Conservation (phyloP, 163 green algal genomes). For the Prototheca stagnorum region DNA sequence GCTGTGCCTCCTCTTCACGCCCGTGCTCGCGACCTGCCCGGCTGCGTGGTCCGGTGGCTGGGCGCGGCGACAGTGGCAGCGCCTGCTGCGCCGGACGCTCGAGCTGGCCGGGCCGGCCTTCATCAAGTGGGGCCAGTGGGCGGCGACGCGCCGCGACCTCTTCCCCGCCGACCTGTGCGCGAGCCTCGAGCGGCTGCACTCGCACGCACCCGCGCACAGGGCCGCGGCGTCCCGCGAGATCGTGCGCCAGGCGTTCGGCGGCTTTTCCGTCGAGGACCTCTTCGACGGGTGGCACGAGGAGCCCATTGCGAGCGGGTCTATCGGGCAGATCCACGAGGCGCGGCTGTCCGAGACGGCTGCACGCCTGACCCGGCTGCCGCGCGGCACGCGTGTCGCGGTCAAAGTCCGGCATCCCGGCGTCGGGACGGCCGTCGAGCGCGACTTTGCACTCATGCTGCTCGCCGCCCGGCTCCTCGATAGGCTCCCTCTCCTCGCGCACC, state of each 20-base stretch:
- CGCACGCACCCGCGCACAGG: constrained; percentile 18
- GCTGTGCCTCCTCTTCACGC: constrained; percentile 48
- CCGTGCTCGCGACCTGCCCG: constrained; percentile 28
- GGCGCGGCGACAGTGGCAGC: constrained; percentile 35
- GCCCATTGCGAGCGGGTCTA: constrained; percentile 74
- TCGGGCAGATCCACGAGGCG: constrained; percentile 75
- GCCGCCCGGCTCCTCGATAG: constrained; percentile 23
- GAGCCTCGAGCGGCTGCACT: constrained; percentile 70
- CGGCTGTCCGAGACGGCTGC: constrained; percentile 25
- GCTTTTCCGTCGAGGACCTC: constrained; percentile 25
- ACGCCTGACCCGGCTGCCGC: constrained; percentile 16
- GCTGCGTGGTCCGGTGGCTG: constrained; percentile 17
- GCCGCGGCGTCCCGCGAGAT: constrained; percentile 15
- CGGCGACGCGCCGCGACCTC: constrained; percentile 71
- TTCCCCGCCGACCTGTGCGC: constrained; percentile 73
- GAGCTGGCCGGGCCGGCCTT: constrained; percentile 43
- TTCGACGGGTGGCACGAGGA: constrained; percentile 73
- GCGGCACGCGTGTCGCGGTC: constrained; percentile 53
- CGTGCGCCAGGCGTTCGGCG: constrained; percentile 15
- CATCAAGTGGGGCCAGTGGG: constrained; percentile 97
- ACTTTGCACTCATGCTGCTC: constrained; percentile 82
- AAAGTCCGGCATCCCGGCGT: constrained; percentile 75
- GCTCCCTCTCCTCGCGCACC: constrained; percentile 38
- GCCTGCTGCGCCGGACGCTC: constrained; percentile 52
- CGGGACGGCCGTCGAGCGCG: constrained; percentile 47